Evolutionary conservation across 352 stramenopile species (phyloP).

Genomic region (Globisporangium nunn): DNA sequence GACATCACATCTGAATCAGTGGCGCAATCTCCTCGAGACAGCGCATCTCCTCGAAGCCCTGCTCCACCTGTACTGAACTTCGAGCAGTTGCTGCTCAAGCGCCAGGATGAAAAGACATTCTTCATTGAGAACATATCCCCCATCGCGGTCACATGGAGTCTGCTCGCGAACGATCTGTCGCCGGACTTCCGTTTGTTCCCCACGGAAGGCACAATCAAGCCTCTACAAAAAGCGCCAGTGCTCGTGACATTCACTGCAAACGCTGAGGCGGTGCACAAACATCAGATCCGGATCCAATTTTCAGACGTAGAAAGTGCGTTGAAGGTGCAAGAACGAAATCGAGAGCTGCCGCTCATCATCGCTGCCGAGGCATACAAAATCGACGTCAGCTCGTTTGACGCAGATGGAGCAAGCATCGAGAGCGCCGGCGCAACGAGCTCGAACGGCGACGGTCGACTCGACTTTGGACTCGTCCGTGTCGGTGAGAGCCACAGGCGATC

Average conservation of each 20-base stretch:
- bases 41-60: not conserved
- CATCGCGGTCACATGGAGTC: conserved; percentile 70
- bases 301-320: conserved; percentile 74
- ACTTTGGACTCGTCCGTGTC: conserved; percentile 92
- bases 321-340: conserved; percentile 28
- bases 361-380: conserved; percentile 90
- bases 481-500: conserved; percentile 71
- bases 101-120: conserved; percentile 84
- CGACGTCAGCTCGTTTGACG: conserved; percentile 83
- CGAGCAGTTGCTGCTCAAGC: conserved; percentile 86
- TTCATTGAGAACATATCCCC: conserved; percentile 78
- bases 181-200: conserved; percentile 72
- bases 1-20: conserved; percentile 43
- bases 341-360: conserved; percentile 27
- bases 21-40: not conserved
- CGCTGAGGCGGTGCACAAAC: conserved; percentile 59
- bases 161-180: conserved; percentile 28
- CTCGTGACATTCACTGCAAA: conserved; percentile 65
- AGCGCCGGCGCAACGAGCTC: conserved; percentile 11
- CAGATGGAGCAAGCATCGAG: conserved; percentile 16
- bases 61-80: conserved; percentile 75
- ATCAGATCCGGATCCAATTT: conserved; percentile 67
- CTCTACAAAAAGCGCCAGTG: conserved; percentile 55
- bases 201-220: conserved; percentile 59
- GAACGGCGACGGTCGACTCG: conserved; percentile 58